Percentiles rank a stretch among this genome's conserved stretches.
Evolutionary conservation across 1,284 basidiomycete genomes (phyloP).

Genomic region (Rhodotorula mucilaginosa): DNA sequence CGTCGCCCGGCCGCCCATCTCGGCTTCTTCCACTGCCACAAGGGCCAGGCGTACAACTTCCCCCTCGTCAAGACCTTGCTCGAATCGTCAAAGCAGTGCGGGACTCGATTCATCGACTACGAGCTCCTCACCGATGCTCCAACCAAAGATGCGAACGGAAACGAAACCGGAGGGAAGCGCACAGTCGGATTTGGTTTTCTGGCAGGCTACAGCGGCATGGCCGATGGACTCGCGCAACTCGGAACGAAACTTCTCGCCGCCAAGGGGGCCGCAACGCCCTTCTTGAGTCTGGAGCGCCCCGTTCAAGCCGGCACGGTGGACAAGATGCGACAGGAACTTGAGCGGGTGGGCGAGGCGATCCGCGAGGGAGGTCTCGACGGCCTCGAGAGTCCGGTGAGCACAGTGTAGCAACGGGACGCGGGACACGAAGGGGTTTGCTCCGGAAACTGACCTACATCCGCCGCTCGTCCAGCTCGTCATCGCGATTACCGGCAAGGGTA

Average conservation of each 20-base stretch:
- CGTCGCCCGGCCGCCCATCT: constrained; percentile 59
- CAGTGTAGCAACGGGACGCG: not conserved
- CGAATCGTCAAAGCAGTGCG: constrained; percentile 40
- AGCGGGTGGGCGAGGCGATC: constrained; percentile 56
- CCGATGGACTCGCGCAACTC: constrained; percentile 74
- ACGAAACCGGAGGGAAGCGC: constrained; percentile 53
- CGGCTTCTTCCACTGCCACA: constrained; percentile 88
- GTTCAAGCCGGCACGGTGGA: constrained; percentile 49
- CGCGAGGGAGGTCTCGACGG: not conserved
- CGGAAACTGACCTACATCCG: not conserved
- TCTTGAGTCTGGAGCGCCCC: constrained; percentile 55
- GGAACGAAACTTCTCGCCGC: constrained; percentile 69
- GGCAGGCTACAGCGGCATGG: constrained; percentile 78
- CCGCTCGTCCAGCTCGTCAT: constrained; percentile 57
- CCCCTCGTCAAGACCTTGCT: constrained; percentile 67
- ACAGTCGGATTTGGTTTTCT: constrained; percentile 86
- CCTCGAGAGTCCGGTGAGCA: constrained; percentile 11
- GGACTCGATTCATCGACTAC: constrained; percentile 71
- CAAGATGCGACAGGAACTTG: constrained; percentile 61
- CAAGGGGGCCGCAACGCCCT: constrained; percentile 73
- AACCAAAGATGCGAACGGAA: not conserved
- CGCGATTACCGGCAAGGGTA: constrained; percentile 76
- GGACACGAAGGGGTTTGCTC: not conserved
- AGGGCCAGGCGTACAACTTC: constrained; percentile 79
- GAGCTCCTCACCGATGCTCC: constrained; percentile 63